A percentile compares a stretch with the other conserved stretches of the same genome.
Evolutionary conservation across 495 filamentous ascomycete species (phyloP).

Genomic region (Penicillium pancosmium): DNA sequence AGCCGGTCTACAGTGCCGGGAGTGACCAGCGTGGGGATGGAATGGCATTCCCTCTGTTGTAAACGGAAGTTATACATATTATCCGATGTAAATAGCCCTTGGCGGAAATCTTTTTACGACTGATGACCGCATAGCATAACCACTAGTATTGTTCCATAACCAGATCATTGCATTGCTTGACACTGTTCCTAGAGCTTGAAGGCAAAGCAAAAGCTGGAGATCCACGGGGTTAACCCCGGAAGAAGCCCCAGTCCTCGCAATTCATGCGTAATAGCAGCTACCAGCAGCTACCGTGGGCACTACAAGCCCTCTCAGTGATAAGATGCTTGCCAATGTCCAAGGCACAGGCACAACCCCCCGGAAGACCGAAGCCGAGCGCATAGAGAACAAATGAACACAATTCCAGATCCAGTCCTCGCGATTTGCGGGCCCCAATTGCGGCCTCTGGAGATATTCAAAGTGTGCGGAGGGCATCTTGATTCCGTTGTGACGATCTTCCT

Average conservation of each 20-base stretch:
- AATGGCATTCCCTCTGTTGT: conserved; percentile 64
- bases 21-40: conserved; percentile 92
- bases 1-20: conserved; percentile 76
- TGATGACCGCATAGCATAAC: conserved; percentile 3
- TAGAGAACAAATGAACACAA: conserved; percentile 10
- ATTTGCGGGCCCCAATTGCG: conserved; percentile 23
- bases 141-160: background rate
- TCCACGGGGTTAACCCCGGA: background rate
- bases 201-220: background rate
- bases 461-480: conserved; percentile 16
- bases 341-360: background rate
- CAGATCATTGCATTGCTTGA: background rate
- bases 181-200: background rate
- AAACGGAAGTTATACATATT: background rate
- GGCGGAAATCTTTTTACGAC: background rate
- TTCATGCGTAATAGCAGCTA: background rate
- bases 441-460: conserved; percentile 15
- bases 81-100: no score
- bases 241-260: background rate
- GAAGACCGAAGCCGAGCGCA: conserved; percentile 9
- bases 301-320: no score
- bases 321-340: no score
- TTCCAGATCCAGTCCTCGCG: conserved; percentile 1
- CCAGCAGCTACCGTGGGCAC: background rate
- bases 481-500: background rate